Base-by-base conservation (phyloP, 163 green algal species). In the Scenedesmus sp. region DNA sequence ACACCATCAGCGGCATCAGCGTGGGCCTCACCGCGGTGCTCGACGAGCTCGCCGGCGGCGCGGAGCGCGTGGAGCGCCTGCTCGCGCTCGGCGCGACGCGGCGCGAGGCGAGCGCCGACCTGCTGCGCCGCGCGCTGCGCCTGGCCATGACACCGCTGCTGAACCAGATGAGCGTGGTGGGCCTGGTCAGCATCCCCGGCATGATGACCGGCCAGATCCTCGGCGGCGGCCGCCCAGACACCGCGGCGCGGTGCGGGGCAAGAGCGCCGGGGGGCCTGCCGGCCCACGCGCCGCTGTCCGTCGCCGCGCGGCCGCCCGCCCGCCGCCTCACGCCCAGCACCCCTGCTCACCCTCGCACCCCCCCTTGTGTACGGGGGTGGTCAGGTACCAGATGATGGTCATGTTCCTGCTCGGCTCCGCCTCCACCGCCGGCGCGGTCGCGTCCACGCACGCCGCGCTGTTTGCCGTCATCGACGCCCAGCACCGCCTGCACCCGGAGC, bases 181-280 rank as follows among this genome's bases (percentile, higher is more conserved):
- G 93, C 2, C 80, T 97, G 22, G 92, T 97, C 9, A 86, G 73
- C 26, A 94, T 94, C 48, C 90, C 90, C 45, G 89, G 89, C 28
- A 95, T 97, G 93, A 97, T 97, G 93, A 97, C 93, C 4, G 93
- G 93, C 14, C 93, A 97, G 67, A 97, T 97, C 47, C 75, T 97
- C 77, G 89, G 85, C 0, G 93, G 93, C 3, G 85, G 81, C 1
- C 84, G 93, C 56, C 93, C 93, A 2, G 75, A 87, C 3, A 78
- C 91, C 67, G 87, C 75, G 5, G 75, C 75, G 18, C 62, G 75
- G 75, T 89, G 36, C 9, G 56, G 29, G 54, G 34, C 2, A 1
- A n/a, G n/a, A n/a, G 42, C 3, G 44, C 18, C 11, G 29, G 50
- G 34, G 66, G 6, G 62, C 26, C 9, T 39, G 57, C 31, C 7